A percentile compares a stretch with the other conserved stretches of the same genome.
Conservation (phyloP, 1,284 basidiomycete genomes). For the Ceratobasidium theobromae region DNA sequence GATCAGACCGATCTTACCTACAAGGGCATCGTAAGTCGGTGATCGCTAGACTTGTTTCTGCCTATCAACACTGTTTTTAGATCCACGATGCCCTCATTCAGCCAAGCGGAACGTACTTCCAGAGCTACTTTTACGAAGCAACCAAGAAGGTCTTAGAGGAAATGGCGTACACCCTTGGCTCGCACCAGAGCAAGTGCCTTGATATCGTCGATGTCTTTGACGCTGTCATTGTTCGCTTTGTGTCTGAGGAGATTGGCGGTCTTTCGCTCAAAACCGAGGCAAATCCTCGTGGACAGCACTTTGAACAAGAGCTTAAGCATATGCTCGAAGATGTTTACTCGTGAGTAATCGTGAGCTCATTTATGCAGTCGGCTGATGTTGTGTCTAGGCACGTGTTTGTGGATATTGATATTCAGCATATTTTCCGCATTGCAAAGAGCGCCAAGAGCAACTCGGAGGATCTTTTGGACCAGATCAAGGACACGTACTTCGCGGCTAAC, state of each 20-base stretch:
- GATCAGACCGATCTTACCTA: slow-evolving; percentile 49
- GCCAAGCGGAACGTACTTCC: slow-evolving; percentile 26
- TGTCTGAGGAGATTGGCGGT: slow-evolving; percentile 66
- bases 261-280: slow-evolving; percentile 66
- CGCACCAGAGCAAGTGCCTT: slow-evolving; percentile 53
- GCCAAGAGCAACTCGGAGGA: slow-evolving; percentile 44
- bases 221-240: slow-evolving; percentile 66
- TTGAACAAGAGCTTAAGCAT: slow-evolving; percentile 60
- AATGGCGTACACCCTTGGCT: slow-evolving; percentile 48
- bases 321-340: slow-evolving; percentile 68
- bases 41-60: not conserved
- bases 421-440: slow-evolving; percentile 55
- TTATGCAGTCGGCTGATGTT: not conserved
- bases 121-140: slow-evolving; percentile 29
- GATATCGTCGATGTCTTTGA: slow-evolving; percentile 76
- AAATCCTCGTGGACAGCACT: slow-evolving; percentile 58
- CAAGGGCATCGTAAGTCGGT: slow-evolving; percentile 49
- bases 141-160: slow-evolving; percentile 35
- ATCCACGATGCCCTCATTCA: slow-evolving; percentile 49
- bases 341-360: slow-evolving; percentile 45
- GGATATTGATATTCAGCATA: slow-evolving; percentile 59
- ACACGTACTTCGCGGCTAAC: slow-evolving; percentile 12
- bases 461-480: slow-evolving; percentile 6
- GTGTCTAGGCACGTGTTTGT: slow-evolving; percentile 65
- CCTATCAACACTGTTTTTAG: not conserved